Conservation (phyloP, 306 rosid genomes). For the Begonia loranthoides region DNA sequence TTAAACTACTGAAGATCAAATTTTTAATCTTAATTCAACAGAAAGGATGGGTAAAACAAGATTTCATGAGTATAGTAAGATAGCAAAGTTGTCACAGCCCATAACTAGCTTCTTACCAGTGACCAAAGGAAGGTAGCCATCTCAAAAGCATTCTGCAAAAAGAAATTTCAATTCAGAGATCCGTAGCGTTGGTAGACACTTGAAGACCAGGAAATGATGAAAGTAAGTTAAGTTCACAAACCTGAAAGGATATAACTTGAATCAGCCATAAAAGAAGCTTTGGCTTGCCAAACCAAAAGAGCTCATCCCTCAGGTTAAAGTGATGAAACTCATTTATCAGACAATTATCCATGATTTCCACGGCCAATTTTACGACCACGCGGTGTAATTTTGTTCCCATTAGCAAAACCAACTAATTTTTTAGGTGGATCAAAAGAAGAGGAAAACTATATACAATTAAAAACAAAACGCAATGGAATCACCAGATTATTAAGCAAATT, state of each 20-base stretch:
- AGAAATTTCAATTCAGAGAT: slow-evolving; percentile 6
- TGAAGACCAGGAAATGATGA: slow-evolving; percentile 1
- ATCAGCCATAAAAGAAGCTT: slow-evolving; percentile 53
- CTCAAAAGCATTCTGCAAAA: slow-evolving; percentile 85
- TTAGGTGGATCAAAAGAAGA: slow-evolving; percentile 3
- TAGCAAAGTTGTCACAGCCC: not conserved
- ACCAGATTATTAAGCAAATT: too few relatives aligned
- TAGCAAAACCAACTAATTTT: slow-evolving; percentile 54
- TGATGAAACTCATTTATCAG: slow-evolving; percentile 20
- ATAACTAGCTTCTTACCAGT: slow-evolving; percentile 42
- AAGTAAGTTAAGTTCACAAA: slow-evolving; percentile 6
- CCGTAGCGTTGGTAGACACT: not conserved
- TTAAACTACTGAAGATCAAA: not conserved
- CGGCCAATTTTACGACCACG: slow-evolving; percentile 80
- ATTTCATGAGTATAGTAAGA: too few relatives aligned
- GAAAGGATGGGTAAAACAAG: not conserved
- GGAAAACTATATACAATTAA: not conserved
- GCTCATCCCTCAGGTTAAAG: slow-evolving; percentile 67
- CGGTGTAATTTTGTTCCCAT: slow-evolving; percentile 80
- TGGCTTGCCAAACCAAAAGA: slow-evolving; percentile 91
- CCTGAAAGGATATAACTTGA: slow-evolving; percentile 82
- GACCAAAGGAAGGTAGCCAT: slow-evolving; percentile 94
- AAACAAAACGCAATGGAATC: not conserved
- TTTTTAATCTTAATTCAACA: not conserved
- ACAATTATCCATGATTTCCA: slow-evolving; percentile 47